Conservation (phyloP, 2,329 filamentous ascomycete species). For the Fusarium longipes region DNA sequence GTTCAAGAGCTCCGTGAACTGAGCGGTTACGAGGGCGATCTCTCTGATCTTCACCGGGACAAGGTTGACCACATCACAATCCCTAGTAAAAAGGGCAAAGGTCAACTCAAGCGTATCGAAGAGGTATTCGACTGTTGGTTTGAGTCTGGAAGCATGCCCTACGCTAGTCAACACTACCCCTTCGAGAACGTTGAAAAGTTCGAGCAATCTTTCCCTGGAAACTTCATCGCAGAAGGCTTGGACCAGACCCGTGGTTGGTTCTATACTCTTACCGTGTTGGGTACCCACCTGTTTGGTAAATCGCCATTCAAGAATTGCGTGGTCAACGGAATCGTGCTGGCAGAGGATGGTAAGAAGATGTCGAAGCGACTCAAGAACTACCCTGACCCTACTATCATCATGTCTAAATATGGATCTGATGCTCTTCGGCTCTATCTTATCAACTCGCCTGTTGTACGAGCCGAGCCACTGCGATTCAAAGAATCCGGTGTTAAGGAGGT, state of each 20-base stretch:
- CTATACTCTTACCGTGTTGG: slow-evolving; percentile 89
- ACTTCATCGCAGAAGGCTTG: slow-evolving; percentile 93
- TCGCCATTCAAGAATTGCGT: slow-evolving; percentile 95
- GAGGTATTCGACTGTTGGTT: slow-evolving; percentile 99
- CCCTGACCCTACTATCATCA: slow-evolving; percentile 84
- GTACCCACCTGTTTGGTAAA: slow-evolving; percentile 85
- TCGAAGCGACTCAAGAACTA: slow-evolving; percentile 97
- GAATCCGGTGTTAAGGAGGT: slow-evolving; percentile 94
- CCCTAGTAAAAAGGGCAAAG: slow-evolving; percentile 88
- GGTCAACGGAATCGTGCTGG: slow-evolving; percentile 94
- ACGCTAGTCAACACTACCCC: slow-evolving; percentile 89
- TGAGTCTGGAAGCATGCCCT: slow-evolving; percentile 95
- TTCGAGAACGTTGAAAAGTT: slow-evolving; percentile 90
- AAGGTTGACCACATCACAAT: slow-evolving; percentile 96
- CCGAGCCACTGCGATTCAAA: slow-evolving; percentile 90
- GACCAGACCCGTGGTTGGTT: slow-evolving; percentile 98
- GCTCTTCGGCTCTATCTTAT: slow-evolving; percentile 95
- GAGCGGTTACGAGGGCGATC: slow-evolving; percentile 85
- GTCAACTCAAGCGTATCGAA: slow-evolving; percentile 80
- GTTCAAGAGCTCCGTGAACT: slow-evolving; percentile 84
- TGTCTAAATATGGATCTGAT: slow-evolving; percentile 90
- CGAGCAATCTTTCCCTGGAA: slow-evolving; percentile 83
- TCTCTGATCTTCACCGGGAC: slow-evolving; percentile 90
- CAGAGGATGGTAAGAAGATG: slow-evolving; percentile 98
- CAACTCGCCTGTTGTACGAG: slow-evolving; percentile 94